Evolutionary conservation across 83 land plant genomes (phyloP), one percentile per base, ranked within the genome.

Genomic region (Thuja plicata): DNA sequence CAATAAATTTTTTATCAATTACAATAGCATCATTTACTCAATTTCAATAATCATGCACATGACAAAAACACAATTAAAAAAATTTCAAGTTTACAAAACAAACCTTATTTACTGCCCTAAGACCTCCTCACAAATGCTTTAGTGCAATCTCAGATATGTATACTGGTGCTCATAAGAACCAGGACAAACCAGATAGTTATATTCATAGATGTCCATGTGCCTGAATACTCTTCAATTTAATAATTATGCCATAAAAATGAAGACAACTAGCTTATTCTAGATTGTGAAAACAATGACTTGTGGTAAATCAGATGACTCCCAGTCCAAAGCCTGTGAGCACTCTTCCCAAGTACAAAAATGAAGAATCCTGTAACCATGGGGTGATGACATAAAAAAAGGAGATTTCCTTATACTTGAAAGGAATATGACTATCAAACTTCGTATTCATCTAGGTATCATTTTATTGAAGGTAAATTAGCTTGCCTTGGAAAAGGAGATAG

Each of bases 141-240:
- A 99, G 99, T 43, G 99, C 90, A 70, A 95, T 94, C 89, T 97
- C 99, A 21, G 95, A 96, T 88, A 97, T 96, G 89, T 97, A 97
- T 19, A 96, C 97, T 37, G 95, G 95, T 40, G 93, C 95, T 95
- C 93, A 88, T 57, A 45, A 43, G 38, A 37, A 32, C 70, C 48
- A 77, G 40, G 45, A 24, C 40, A 85, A 43, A 37, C 27, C 5
- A 9, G 50, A 9, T 8, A 2, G 50, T 81, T 32, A 27, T 12
- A 27, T 24, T 81, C 84, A 43, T 81, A 81, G 50, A 9, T 81
- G 27, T 43, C 84, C 27, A 45, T 81, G 45, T 45, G 84, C 13
- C 27, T 81, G 40, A 10, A 8, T 24, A 43, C 45, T 81, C 84
- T 81, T 45, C 52, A 81, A 81, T 21, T 43, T 7, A 24, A 9